Percentiles rank a stretch among this genome's conserved stretches.
Conservation (phyloP, 768 basidiomycete genomes). For the Suillus tomentosus region DNA sequence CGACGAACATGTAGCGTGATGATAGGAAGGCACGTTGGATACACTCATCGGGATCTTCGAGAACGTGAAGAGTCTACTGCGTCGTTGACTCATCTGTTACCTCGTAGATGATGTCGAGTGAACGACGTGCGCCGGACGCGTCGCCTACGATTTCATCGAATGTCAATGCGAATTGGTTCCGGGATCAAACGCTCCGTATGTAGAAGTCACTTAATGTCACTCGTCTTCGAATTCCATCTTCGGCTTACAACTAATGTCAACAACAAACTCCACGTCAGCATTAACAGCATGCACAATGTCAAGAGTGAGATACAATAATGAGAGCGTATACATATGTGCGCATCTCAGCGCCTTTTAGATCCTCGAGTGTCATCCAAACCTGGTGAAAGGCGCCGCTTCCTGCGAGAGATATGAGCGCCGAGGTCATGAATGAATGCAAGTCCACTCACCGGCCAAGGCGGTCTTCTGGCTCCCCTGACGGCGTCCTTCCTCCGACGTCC, state of each 20-base stretch:
- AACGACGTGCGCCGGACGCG: too few relatives aligned
- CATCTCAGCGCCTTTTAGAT: slow-evolving; percentile 67
- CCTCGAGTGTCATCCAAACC: slow-evolving; percentile 65
- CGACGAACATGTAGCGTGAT: too few relatives aligned
- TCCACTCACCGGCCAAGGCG: slow-evolving; percentile 55
- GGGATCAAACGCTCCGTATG: too few relatives aligned
- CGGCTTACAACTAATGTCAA: background rate
- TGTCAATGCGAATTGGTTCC: too few relatives aligned
- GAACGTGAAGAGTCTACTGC: too few relatives aligned
- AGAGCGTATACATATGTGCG: slow-evolving; percentile 29
- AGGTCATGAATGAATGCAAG: slow-evolving; percentile 5
- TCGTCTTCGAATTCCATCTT: background rate
- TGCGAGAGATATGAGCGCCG: slow-evolving; percentile 28
- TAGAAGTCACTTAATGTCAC: background rate
- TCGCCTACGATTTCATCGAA: too few relatives aligned
- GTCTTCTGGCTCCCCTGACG: slow-evolving; percentile 70
- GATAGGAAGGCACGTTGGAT: too few relatives aligned
- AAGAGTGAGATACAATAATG: slow-evolving; percentile 29
- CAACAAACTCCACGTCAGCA: background rate
- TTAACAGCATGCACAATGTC: slow-evolving; percentile 10
- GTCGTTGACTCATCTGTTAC: too few relatives aligned
- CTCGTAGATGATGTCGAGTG: too few relatives aligned
- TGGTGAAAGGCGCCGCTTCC: slow-evolving; percentile 78
- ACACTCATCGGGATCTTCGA: too few relatives aligned
- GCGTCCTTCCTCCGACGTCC: slow-evolving; percentile 48